Evolutionary conservation across 129 eudicot species (phyloP).

Genomic region (Flaveria ramosissima): DNA sequence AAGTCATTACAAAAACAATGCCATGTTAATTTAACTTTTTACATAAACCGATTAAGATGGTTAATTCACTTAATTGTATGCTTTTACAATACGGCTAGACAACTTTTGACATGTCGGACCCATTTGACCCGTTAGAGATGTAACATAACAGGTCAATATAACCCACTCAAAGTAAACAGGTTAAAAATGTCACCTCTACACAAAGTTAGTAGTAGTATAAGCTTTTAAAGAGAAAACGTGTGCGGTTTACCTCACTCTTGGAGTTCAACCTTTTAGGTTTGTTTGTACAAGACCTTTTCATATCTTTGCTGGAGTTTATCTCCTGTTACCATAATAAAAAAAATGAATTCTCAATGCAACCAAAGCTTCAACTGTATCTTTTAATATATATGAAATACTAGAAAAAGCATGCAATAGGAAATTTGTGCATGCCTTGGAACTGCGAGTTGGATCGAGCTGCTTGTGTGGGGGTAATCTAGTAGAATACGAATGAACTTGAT

Average conservation of each 20-base stretch:
- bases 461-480: slow-evolving; percentile 37
- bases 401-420: background rate
- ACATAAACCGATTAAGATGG: background rate
- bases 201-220: slow-evolving; percentile 2
- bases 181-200: background rate
- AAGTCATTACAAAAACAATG: background rate
- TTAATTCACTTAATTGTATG: background rate
- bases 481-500: slow-evolving; percentile 26
- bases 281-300: slow-evolving; percentile 39
- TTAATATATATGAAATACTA: background rate
- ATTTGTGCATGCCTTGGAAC: slow-evolving; percentile 12
- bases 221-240: slow-evolving; percentile 15
- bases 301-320: slow-evolving; percentile 37
- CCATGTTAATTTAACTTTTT: background rate
- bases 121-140: background rate
- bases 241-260: slow-evolving; percentile 60
- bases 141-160: background rate
- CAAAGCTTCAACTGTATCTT: background rate
- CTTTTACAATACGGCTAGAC: background rate
- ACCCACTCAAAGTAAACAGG: background rate
- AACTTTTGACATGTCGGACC: background rate
- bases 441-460: slow-evolving; percentile 31
- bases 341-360: background rate
- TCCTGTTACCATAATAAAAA: slow-evolving; percentile 34
- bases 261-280: slow-evolving; percentile 50